Evolutionary conservation across 345 rosid genomes (phyloP).

Genomic region (Aethionema arabicum): DNA sequence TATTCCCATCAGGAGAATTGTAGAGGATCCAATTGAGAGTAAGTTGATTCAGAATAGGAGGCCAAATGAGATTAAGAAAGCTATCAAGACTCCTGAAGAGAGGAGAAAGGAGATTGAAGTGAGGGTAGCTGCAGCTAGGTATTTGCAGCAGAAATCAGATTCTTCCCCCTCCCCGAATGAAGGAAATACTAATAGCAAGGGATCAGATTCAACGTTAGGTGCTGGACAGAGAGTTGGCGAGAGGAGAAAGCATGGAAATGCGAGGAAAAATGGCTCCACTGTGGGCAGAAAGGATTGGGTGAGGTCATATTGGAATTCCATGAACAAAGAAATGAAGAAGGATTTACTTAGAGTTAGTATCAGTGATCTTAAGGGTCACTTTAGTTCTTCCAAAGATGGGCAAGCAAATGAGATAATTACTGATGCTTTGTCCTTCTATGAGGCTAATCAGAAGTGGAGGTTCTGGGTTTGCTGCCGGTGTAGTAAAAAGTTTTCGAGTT

Average conservation of each 20-base stretch:
- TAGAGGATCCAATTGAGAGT: constrained; percentile 89
- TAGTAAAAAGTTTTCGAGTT: constrained; percentile 53
- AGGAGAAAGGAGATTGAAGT: constrained; percentile 95
- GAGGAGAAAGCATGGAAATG: constrained; percentile 64
- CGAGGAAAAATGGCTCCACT: constrained; percentile 55
- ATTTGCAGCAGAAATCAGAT: constrained; percentile 83
- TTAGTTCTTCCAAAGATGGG: constrained; percentile 56
- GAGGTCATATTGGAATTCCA: constrained; percentile 65
- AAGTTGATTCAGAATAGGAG: constrained; percentile 68
- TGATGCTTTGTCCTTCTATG: constrained; percentile 62
- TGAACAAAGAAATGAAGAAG: constrained; percentile 57
- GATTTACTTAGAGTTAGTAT: constrained; percentile 61
- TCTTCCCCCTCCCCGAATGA: constrained; percentile 36
- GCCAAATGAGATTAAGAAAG: constrained; percentile 93
- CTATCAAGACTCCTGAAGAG: constrained; percentile 87
- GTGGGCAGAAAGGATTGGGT: constrained; percentile 68
- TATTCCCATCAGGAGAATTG: constrained; percentile 63
- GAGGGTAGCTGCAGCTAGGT: constrained; percentile 84
- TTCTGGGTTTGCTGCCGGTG: constrained; percentile 84
- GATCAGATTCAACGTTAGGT: constrained; percentile 44
- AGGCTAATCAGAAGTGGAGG: constrained; percentile 66
- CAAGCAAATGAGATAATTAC: constrained; percentile 52
- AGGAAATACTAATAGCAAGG: constrained; percentile 49
- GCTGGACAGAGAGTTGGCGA: constrained; percentile 62
- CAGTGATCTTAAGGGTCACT: constrained; percentile 61